Evolutionary conservation across 345 rosid species (phyloP), one percentile per base, ranked within the genome.

Genomic region (Lenwebbia sp.): DNA sequence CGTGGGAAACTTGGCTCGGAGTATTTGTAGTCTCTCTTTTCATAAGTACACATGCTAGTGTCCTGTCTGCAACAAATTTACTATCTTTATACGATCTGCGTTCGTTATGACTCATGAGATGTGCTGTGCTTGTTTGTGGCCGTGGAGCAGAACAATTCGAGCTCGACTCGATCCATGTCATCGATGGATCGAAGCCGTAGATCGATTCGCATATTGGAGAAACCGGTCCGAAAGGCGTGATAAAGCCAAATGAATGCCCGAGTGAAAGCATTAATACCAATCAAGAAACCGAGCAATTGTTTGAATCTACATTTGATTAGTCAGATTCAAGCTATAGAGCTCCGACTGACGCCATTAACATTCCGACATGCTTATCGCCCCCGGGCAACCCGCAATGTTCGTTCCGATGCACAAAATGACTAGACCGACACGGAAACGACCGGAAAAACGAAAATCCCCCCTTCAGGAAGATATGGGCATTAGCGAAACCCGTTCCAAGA

Each of bases 141-240:
- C 23, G 13, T 0, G 0, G 78, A 19, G 47, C 25, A 10, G 41
- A 30, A 62, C 30, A 5, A 62, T 62, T 62, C 5, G 40, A 62
- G 75, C 40, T 60, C 0, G 30, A 13, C 33, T 49, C 54, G 2
- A 33, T 70, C 21, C 7, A 33, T 9, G 7, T 37, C 78, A 5
- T 33, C 8, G 25, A 70, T 33, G 47, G 25, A 65, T 33, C 44
- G 44, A 65, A 65, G 78, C 41, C 41, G 19, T 0, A 4, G 44
- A 33, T 33, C 44, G 25, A 65, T 65, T 33, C 0, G 6, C 1
- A 65, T 33, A 22, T 65, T 13, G 10, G 0, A 17, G 0, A 65
- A 0, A 8, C 76, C 0, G 0, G 37, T 65, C 33, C 0, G 25
- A 33, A 33, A 33, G 76, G 76, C 44, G 4, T 17, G 23, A 21